phyloP scores from a whole-genome alignment of 352 stramenopile genomes.

The Phytopythium helicoides region DNA sequence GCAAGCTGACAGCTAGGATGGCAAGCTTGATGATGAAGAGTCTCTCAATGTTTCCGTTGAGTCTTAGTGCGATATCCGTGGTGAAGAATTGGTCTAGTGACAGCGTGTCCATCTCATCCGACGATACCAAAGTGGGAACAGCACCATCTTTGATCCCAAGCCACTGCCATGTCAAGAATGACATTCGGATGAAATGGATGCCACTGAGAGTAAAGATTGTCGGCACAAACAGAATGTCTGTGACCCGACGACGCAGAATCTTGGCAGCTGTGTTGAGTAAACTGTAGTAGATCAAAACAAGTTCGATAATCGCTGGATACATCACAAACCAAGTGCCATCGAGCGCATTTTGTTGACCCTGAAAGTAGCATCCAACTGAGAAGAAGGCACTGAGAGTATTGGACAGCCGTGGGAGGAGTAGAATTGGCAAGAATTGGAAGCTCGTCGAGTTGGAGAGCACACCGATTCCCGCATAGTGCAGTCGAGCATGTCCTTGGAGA shows the following conservation, averaged over 20 bases:
- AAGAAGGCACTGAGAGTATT: conserved; percentile 20
- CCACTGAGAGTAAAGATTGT: background rate
- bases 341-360: conserved; percentile 2
- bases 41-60: conserved; percentile 9
- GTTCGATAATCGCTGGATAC: conserved; percentile 24
- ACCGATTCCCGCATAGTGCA: too few relatives aligned
- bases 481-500: too few relatives aligned
- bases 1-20: conserved; percentile 8
- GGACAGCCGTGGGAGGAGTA: conserved; percentile 16
- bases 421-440: conserved; percentile 7
- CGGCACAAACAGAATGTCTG: too few relatives aligned
- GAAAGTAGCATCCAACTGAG: background rate
- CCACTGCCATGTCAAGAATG: background rate
- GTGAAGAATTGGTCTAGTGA: conserved; percentile 8
- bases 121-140: conserved; percentile 5
- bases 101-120: conserved; percentile 9
- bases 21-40: conserved; percentile 13
- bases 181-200: background rate
- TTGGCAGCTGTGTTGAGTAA: too few relatives aligned
- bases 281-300: conserved; percentile 14
- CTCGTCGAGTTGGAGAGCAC: too few relatives aligned
- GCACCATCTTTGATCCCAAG: conserved; percentile 7
- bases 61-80: conserved; percentile 10
- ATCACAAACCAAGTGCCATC: conserved; percentile 26
- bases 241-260: too few relatives aligned